Conservation (phyloP, 23 red algal genomes). For the Agarophyton chilense region DNA sequence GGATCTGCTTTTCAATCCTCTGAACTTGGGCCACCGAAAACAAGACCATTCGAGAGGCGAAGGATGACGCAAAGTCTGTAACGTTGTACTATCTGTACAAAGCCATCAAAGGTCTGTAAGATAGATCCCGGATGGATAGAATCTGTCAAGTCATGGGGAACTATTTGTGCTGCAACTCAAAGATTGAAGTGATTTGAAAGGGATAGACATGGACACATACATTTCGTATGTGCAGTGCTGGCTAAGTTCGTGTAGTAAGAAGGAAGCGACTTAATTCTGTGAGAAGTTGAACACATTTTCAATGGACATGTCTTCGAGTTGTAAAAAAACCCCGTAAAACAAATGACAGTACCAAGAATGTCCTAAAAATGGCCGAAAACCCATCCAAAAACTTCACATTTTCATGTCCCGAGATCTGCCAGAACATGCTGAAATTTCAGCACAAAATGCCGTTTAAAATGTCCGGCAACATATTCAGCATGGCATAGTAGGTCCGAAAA, state of each 20-base stretch:
- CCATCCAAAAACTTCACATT: no score
- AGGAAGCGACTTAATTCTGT: neutral
- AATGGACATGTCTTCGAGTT: slow-evolving; percentile 61
- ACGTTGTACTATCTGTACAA: neutral
- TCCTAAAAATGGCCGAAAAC: no score
- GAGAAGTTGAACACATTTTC: slow-evolving; percentile 67
- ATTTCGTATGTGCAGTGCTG: neutral
- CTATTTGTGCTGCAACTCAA: neutral
- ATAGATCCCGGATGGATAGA: neutral
- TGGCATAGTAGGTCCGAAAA: no score
- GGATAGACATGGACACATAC: no score
- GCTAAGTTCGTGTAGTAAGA: neutral
- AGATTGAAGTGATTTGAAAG: no score
- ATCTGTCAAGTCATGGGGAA: neutral
- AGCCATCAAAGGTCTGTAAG: neutral
- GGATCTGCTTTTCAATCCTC: no score
- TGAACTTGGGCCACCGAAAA: neutral
- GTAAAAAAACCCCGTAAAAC: no score
- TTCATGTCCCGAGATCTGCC: no score
- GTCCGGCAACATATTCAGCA: no score
- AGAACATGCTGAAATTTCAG: no score
- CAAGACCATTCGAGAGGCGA: neutral
- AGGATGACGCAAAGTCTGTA: neutral
- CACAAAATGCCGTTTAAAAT: no score
- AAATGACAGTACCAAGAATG: no score